A percentile compares a stretch with the other conserved stretches of the same genome.
These are phyloP conservation scores for Lentinula novae-zelandiae DNA, from an alignment of 1,284 basidiomycete genomes.

Conservation along the genomic window DNA sequence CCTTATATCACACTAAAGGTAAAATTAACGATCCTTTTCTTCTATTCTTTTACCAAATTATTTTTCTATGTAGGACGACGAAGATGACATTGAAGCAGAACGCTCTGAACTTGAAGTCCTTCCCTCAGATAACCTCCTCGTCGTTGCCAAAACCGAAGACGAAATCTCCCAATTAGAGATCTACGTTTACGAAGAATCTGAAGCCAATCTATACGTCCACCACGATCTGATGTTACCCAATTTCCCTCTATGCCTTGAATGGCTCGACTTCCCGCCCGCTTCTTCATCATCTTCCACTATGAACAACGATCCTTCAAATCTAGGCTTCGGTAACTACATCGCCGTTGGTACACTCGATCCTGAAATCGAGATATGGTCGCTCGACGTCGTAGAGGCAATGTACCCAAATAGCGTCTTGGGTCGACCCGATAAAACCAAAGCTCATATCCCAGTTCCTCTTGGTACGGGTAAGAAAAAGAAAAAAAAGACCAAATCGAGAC, in stretches of 20 bases:
- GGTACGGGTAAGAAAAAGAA: conserved; percentile 95
- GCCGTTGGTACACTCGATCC: conserved; percentile 98
- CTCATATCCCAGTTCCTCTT: conserved; percentile 71
- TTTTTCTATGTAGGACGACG: conserved; percentile 19
- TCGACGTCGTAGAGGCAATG: conserved; percentile 92
- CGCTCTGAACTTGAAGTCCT: conserved; percentile 88
- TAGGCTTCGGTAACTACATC: conserved; percentile 82
- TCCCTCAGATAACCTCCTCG: conserved; percentile 89
- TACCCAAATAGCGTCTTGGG: conserved; percentile 94
- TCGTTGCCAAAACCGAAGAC: conserved; percentile 94
- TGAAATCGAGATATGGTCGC: conserved; percentile 98
- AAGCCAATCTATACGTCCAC: conserved; percentile 94
- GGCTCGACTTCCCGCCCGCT: conserved; percentile 91
- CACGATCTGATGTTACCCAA: conserved; percentile 98
- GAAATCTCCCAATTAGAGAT: conserved; percentile 96
- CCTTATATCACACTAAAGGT: conserved; percentile 97
- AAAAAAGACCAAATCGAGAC: conserved; percentile 78
- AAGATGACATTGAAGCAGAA: conserved; percentile 75
- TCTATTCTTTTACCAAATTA: background rate
- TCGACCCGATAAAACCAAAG: conserved; percentile 79
- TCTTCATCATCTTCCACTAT: conserved; percentile 12
- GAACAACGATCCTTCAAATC: conserved; percentile 32
- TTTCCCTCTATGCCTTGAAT: conserved; percentile 98
- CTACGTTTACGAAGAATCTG: conserved; percentile 89
- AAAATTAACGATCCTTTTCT: background rate